These are phyloP conservation scores for Casaregolazyma suthepensis DNA, from an alignment of 1,139 yeast genomes.

Conservation along the genomic window DNA sequence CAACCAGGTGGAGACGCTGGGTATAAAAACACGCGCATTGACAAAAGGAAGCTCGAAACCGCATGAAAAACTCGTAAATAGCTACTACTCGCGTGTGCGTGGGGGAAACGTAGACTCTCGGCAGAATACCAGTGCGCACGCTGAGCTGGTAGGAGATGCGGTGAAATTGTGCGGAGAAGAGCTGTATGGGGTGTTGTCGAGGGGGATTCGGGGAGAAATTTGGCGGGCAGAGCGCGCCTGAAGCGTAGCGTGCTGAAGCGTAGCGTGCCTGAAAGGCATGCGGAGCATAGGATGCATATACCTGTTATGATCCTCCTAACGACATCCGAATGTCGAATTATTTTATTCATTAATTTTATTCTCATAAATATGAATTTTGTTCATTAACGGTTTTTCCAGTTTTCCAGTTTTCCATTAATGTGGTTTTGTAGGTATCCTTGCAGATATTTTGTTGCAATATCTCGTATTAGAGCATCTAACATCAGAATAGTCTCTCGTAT, in stretches of 20 bases:
- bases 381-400: neutral
- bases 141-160: constrained; percentile 19
- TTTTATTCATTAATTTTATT: neutral
- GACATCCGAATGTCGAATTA: too few species aligned
- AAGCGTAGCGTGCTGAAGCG: too few species aligned
- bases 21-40: constrained; percentile 20
- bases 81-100: neutral
- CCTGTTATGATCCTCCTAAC: too few species aligned
- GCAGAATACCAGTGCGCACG: neutral
- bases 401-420: too few species aligned
- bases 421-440: too few species aligned
- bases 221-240: neutral
- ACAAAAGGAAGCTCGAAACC: neutral
- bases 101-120: neutral
- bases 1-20: constrained; percentile 28
- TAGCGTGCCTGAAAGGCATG: too few species aligned
- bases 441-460: too few species aligned
- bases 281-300: too few species aligned
- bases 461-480: too few species aligned
- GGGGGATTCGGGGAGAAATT: constrained; percentile 17
- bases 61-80: neutral
- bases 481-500: too few species aligned
- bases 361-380: neutral
- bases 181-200: constrained; percentile 29
- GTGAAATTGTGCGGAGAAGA: constrained; percentile 30